Base-by-base conservation (phyloP, 2,329 filamentous ascomycete species). In the Paraphoma chrysanthemicola region DNA sequence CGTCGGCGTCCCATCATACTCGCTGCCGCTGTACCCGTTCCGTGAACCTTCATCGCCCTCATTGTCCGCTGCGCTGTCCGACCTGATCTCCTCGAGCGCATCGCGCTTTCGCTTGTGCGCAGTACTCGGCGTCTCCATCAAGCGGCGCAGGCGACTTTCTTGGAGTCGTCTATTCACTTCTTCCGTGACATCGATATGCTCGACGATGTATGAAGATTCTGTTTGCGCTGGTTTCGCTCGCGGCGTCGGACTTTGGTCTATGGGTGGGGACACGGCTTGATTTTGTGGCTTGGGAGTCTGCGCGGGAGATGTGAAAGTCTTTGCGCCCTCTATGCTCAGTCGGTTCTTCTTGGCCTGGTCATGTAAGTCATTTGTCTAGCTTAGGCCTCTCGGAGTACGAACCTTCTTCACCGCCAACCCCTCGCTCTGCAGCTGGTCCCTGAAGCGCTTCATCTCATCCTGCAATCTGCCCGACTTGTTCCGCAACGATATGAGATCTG, bases 401-500 rank as follows among this genome's bases (percentile, higher is more conserved):
- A 67, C 69, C 65, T 68, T 71, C 47, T 65, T 68, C 29, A 57
- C 56, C 4, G 60, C 64, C 47, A 73, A 48, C 2, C 69, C 73
- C 47, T 70, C 65, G 36, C 56, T 63, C 30, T 69, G 65, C 11
- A 75, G 55, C 52, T 71, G 66, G 14, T 70, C 66, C 23, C 67
- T 63, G 44, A 76, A 71, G 31, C 66, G 62, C 51, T 72, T 67
- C 72, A 75, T 74, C 39, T 71, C 70, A 62, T 74, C 72, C n/a
- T 68, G 63, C 29, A 76, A 50, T 38, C 69, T 69, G 14, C 71
- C 67, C 14, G 70, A 68, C 52, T 72, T 72, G 29, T 73, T 73
- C 33, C 70, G 67, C 44, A 76, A 53, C 17, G 66, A 69, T 45
- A 74, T 53, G 39, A 76, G 66, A 46, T 75, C 72, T 6, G 67